Evolutionary conservation across 495 filamentous ascomycete species (phyloP).

Genomic region (Trichocladium antarcticum): DNA sequence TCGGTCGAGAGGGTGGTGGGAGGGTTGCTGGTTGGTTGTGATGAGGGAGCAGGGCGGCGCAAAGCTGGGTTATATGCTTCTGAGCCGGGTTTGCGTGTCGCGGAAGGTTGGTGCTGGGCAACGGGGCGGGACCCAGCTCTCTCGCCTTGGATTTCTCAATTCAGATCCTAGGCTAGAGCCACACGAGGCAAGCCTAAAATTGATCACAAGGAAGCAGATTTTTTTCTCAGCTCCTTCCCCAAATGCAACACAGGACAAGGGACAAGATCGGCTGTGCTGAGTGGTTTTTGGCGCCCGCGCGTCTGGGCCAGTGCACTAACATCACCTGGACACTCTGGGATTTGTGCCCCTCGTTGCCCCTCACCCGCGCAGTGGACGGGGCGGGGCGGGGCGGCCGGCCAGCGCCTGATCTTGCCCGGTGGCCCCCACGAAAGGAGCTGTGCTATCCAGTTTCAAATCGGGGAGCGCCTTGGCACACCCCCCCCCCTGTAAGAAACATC

Average conservation of each 20-base stretch:
- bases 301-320: background rate
- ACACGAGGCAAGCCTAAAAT: background rate
- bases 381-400: too few species aligned
- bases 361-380: background rate
- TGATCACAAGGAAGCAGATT: conserved; percentile 17
- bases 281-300: background rate
- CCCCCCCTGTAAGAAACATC: too few species aligned
- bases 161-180: background rate
- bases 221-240: conserved; percentile 8
- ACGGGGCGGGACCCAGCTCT: background rate
- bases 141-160: background rate
- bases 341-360: conserved; percentile 19
- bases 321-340: conserved; percentile 14
- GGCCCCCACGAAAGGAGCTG: too few species aligned
- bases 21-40: background rate
- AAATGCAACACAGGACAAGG: too few species aligned
- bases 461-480: too few species aligned
- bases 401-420: too few species aligned
- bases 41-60: background rate
- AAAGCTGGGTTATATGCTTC: background rate
- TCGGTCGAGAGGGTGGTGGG: background rate
- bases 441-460: too few species aligned
- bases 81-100: background rate
- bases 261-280: background rate
- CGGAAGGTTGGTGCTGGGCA: background rate